A percentile compares a stretch with the other conserved stretches of the same genome.
Evolutionary conservation across 257 asterid species (phyloP).

Genomic region (Ilex aquifolium): DNA sequence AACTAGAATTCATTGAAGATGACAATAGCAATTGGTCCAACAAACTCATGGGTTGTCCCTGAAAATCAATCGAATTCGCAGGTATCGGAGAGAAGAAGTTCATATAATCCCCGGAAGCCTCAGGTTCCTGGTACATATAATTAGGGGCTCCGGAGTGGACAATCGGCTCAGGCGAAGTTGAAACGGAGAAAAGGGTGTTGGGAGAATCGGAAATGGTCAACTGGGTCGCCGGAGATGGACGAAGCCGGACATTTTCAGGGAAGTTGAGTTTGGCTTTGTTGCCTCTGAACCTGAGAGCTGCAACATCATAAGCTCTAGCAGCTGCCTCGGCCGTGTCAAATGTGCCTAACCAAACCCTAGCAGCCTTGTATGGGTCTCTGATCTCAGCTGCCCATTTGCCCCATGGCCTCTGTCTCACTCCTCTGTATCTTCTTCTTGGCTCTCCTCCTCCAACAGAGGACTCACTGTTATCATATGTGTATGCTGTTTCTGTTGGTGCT

Average conservation of each 20-base stretch:
- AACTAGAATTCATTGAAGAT: slow-evolving; percentile 1
- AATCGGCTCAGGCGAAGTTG: slow-evolving; percentile 16
- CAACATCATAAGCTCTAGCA: slow-evolving; percentile 53
- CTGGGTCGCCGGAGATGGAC: not conserved
- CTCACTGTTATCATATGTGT: slow-evolving; percentile 12
- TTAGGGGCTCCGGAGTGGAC: slow-evolving; percentile 9
- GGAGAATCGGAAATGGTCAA: slow-evolving; percentile 2
- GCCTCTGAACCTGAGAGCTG: slow-evolving; percentile 48
- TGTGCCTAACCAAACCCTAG: slow-evolving; percentile 60
- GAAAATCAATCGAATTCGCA: not conserved
- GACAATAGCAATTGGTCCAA: slow-evolving; percentile 13
- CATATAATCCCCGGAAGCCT: not conserved
- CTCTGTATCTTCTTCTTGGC: slow-evolving; percentile 33
- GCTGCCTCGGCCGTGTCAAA: slow-evolving; percentile 47
- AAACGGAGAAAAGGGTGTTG: slow-evolving; percentile 1
- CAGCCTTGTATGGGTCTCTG: slow-evolving; percentile 47
- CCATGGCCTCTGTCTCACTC: slow-evolving; percentile 57
- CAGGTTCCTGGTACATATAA: not conserved
- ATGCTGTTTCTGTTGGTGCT: slow-evolving; percentile 30
- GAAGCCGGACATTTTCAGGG: slow-evolving; percentile 40
- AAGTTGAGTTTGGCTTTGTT: slow-evolving; percentile 55
- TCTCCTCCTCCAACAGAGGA: not conserved
- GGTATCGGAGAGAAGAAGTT: not conserved
- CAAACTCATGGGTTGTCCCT: not conserved
- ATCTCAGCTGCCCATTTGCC: slow-evolving; percentile 67